A percentile compares a stretch with the other conserved stretches of the same genome.
Evolutionary conservation across 139 green algal species (phyloP).

Genomic region (Closterium sp.): DNA sequence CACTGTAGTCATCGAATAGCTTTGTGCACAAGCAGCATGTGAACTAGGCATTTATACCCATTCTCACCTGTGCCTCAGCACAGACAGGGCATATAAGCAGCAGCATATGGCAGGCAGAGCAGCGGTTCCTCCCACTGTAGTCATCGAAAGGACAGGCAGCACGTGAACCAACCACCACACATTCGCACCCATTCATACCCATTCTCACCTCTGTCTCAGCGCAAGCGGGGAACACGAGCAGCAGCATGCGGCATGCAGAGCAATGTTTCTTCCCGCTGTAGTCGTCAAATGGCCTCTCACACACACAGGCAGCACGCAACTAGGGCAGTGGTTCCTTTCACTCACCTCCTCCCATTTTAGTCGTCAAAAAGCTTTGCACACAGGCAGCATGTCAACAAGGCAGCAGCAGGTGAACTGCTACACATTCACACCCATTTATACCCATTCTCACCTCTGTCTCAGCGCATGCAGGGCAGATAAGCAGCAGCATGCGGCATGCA

Average conservation of each 20-base stretch:
- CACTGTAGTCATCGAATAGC: no score
- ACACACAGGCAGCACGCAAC: background rate
- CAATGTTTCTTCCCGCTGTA: background rate
- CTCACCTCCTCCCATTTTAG: no score
- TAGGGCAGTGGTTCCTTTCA: no score
- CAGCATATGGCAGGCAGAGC: slow-evolving; percentile 64
- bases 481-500: background rate
- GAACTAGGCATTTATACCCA: no score
- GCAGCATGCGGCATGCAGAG: background rate
- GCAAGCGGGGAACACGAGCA: background rate
- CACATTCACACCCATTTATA: no score
- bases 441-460: background rate
- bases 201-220: background rate
- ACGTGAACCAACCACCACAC: background rate
- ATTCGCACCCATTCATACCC: background rate
- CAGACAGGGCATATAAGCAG: slow-evolving; percentile 63
- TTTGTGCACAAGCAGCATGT: no score
- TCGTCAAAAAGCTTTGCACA: no score
- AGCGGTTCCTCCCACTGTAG: slow-evolving; percentile 59
- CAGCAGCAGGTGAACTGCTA: no score
- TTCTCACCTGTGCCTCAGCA: background rate
- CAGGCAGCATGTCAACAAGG: no score
- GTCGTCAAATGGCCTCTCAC: background rate
- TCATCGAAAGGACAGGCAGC: slow-evolving; percentile 52
- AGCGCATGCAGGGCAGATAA: background rate